Percentiles rank a stretch among this genome's conserved stretches.
Evolutionary conservation across 345 rosid species (phyloP).

Genomic region (Cardiospermum halicacabum): DNA sequence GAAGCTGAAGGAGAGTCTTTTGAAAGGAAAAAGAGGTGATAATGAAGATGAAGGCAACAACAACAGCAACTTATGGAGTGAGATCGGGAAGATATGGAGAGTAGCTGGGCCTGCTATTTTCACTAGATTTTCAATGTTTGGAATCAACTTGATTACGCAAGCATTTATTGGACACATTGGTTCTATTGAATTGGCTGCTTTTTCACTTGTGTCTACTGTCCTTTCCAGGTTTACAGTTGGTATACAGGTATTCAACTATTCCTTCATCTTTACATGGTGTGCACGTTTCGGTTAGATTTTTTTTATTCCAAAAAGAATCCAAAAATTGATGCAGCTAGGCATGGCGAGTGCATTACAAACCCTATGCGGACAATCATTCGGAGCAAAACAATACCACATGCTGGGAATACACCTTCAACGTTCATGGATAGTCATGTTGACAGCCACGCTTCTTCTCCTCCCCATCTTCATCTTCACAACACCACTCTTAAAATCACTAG

Average conservation of each 20-base stretch:
- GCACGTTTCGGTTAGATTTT: too few relatives aligned
- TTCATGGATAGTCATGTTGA: slow-evolving; percentile 59
- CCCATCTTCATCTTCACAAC: slow-evolving; percentile 51
- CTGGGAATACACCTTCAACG: slow-evolving; percentile 79
- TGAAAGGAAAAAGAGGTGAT: slow-evolving; percentile 6
- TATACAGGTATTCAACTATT: slow-evolving; percentile 57
- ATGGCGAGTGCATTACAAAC: slow-evolving; percentile 86
- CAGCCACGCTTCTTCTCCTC: slow-evolving; percentile 35
- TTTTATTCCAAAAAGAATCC: too few relatives aligned
- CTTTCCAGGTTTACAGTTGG: slow-evolving; percentile 63
- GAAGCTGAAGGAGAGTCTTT: slow-evolving; percentile 25
- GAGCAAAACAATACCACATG: slow-evolving; percentile 77
- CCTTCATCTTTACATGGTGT: too few relatives aligned
- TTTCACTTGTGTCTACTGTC: slow-evolving; percentile 55
- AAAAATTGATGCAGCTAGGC: slow-evolving; percentile 78
- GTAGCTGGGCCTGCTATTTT: slow-evolving; percentile 78
- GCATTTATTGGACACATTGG: slow-evolving; percentile 76
- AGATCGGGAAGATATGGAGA: slow-evolving; percentile 59
- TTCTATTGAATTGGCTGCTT: slow-evolving; percentile 60
- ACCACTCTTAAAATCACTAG: slow-evolving; percentile 48
- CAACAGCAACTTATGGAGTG: slow-evolving; percentile 44
- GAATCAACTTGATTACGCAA: slow-evolving; percentile 47
- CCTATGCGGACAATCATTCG: slow-evolving; percentile 76
- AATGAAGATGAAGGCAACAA: slow-evolving; percentile 18
- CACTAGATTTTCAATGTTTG: slow-evolving; percentile 60